phyloP scores from a whole-genome alignment of 345 rosid genomes.

The Viola odorata region DNA sequence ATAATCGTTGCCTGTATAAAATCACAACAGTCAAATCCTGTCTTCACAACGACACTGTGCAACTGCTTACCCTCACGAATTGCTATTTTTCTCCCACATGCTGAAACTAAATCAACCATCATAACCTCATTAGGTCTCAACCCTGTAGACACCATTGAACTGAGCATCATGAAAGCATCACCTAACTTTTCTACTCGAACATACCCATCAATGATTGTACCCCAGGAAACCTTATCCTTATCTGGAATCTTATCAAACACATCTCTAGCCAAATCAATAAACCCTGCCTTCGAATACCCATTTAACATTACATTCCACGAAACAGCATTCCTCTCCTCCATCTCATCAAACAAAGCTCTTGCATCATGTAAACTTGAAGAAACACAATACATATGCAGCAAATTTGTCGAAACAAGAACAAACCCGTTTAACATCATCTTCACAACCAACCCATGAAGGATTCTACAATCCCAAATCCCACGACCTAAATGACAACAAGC shows the following conservation, averaged over 20 bases:
- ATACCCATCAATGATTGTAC: constrained; percentile 62
- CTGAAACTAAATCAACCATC: constrained; percentile 70
- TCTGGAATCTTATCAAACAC: constrained; percentile 51
- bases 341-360: constrained; percentile 50
- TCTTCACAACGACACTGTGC: constrained; percentile 41
- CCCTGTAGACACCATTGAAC: constrained; percentile 46
- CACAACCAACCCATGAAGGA: constrained; percentile 54
- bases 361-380: constrained; percentile 53
- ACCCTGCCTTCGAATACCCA: constrained; percentile 73
- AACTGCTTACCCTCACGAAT: constrained; percentile 54
- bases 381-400: constrained; percentile 62
- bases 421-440: constrained; percentile 38
- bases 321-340: constrained; percentile 55
- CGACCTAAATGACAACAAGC: constrained; percentile 43
- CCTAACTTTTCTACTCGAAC: constrained; percentile 38
- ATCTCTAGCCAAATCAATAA: constrained; percentile 42
- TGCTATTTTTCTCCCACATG: constrained; percentile 44
- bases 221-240: constrained; percentile 79
- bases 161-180: constrained; percentile 52
- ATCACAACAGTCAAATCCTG: constrained; percentile 61
- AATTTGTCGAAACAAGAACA: constrained; percentile 62
- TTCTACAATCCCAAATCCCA: constrained; percentile 47
- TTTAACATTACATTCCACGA: constrained; percentile 91
- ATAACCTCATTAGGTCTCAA: constrained; percentile 51
- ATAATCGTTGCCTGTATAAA: constrained; percentile 63